These are phyloP conservation scores for Verticillium albo-atrum DNA, from an alignment of 2,329 filamentous ascomycete genomes.

Conservation along the genomic window DNA sequence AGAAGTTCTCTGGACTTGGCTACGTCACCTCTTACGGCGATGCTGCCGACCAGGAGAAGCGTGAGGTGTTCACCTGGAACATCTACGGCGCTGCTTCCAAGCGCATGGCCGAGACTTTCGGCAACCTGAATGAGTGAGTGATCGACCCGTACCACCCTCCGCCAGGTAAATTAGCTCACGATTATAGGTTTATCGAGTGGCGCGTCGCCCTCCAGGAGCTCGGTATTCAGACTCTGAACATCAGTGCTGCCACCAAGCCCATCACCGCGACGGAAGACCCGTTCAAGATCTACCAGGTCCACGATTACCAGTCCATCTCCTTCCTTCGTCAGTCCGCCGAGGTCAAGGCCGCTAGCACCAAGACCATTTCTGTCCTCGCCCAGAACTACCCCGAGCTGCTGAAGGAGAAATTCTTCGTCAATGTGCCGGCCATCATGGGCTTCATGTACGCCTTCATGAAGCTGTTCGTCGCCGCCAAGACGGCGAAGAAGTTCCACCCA, in stretches of 20 bases:
- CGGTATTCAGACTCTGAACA: conserved; percentile 68
- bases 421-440: conserved; percentile 86
- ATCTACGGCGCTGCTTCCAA: conserved; percentile 84
- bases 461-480: conserved; percentile 68
- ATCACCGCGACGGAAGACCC: conserved; percentile 75
- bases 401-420: conserved; percentile 87
- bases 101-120: conserved; percentile 78
- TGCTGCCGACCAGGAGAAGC: conserved; percentile 36
- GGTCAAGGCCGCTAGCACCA: conserved; percentile 56
- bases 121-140: conserved; percentile 72
- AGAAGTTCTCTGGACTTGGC: conserved; percentile 73
- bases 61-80: conserved; percentile 80
- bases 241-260: conserved; percentile 62
- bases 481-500: conserved; percentile 75
- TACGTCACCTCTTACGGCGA: conserved; percentile 70
- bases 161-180: not conserved
- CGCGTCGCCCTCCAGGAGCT: conserved; percentile 87
- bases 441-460: conserved; percentile 78
- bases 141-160: not conserved
- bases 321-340: conserved; percentile 79
- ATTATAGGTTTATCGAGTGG: conserved; percentile 76
- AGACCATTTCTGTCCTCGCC: conserved; percentile 78
- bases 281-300: conserved; percentile 88
- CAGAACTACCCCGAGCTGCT: conserved; percentile 87
- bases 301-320: conserved; percentile 86